A percentile compares a stretch with the other conserved stretches of the same genome.
Conservation (phyloP, 139 green algal species). For the Eudorina sp. region DNA sequence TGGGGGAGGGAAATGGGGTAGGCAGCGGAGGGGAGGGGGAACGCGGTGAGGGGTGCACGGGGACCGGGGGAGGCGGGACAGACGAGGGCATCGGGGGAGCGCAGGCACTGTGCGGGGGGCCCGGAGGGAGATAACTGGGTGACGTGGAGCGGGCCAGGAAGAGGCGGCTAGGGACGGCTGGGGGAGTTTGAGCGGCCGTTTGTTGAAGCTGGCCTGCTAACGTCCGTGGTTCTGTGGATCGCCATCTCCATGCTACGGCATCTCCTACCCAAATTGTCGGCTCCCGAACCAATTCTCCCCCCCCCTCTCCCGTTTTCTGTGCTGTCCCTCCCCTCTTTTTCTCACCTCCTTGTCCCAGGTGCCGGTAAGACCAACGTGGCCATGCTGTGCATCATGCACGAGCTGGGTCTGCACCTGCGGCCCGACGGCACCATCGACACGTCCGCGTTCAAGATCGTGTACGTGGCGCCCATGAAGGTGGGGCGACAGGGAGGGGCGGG, state of each 20-base stretch:
- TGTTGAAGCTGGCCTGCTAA: no score
- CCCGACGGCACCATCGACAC: constrained; percentile 91
- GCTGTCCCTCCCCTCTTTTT: not conserved
- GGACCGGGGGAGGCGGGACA: not conserved
- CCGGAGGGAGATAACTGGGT: not conserved
- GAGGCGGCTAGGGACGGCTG: no score
- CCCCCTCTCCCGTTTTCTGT: no score
- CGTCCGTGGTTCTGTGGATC: no score
- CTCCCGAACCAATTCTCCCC: no score
- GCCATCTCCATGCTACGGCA: no score
- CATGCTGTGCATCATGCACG: constrained; percentile 96
- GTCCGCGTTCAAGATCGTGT: constrained; percentile 96
- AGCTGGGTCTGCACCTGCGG: constrained; percentile 82
- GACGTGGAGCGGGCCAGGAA: not conserved
- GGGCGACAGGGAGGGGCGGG: no score
- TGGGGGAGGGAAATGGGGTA: not conserved
- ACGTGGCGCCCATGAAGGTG: constrained; percentile 98
- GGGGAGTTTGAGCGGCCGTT: no score
- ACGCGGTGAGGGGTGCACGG: not conserved
- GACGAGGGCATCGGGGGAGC: not conserved
- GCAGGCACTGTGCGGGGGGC: no score
- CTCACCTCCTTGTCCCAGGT: constrained; percentile 73
- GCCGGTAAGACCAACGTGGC: constrained; percentile 99
- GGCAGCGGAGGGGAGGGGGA: not conserved
- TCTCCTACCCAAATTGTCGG: no score